Percentiles rank a stretch among this genome's conserved stretches.
Evolutionary conservation across 257 asterid genomes (phyloP).

Genomic region (Lycium barbarum): DNA sequence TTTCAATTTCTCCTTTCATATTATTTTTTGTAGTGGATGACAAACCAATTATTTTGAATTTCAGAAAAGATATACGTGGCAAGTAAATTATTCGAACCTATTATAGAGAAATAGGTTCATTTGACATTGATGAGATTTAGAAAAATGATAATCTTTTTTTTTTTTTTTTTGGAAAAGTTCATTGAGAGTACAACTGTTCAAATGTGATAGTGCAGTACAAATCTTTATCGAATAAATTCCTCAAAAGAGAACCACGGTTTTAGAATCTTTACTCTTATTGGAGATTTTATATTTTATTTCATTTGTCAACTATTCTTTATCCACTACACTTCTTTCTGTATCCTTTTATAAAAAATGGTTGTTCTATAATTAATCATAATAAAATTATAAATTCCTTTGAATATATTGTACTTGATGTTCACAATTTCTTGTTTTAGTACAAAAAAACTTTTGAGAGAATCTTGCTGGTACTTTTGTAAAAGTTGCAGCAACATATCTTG

Average conservation of each 20-base stretch:
- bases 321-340: background rate
- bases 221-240: conserved; percentile 20
- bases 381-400: background rate
- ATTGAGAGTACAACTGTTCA: background rate
- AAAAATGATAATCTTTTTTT: background rate
- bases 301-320: background rate
- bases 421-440: background rate
- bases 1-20: too few relatives aligned
- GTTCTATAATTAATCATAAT: background rate
- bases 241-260: background rate
- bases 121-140: too few relatives aligned
- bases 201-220: background rate
- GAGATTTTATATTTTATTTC: background rate
- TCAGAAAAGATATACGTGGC: too few relatives aligned
- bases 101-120: too few relatives aligned
- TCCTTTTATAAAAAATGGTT: background rate
- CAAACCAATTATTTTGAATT: too few relatives aligned
- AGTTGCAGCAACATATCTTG: background rate
- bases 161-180: background rate
- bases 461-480: background rate
- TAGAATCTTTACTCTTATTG: background rate
- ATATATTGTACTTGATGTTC: background rate
- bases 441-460: background rate
- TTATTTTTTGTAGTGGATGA: too few relatives aligned
- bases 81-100: too few relatives aligned